A percentile compares a stretch with the other conserved stretches of the same genome.
These are phyloP conservation scores for Ascochyta rabiei DNA, from an alignment of 2,329 filamentous ascomycete species.

Conservation along the genomic window DNA sequence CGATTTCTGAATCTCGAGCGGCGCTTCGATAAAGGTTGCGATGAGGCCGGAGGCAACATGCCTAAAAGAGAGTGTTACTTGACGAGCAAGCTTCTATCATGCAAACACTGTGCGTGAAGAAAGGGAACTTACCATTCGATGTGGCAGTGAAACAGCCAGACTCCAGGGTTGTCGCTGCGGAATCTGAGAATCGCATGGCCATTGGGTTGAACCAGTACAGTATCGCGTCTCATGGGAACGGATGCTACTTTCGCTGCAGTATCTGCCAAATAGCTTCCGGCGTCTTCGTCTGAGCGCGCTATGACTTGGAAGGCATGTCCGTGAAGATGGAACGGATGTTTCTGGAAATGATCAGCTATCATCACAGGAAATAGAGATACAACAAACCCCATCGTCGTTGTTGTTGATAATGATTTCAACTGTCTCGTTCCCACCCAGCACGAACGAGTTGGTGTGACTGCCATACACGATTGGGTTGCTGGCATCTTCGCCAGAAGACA, in stretches of 20 bases:
- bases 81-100: no score
- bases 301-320: conserved; percentile 49
- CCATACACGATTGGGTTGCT: conserved; percentile 53
- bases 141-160: conserved; percentile 43
- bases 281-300: conserved; percentile 38
- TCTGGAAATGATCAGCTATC: neutral
- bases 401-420: conserved; percentile 80
- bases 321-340: conserved; percentile 74
- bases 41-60: conserved; percentile 10
- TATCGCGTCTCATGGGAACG: conserved; percentile 59
- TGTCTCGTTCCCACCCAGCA: conserved; percentile 68
- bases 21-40: conserved; percentile 9
- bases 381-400: conserved; percentile 61
- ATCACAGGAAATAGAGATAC: conserved; percentile 52
- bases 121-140: conserved; percentile 33
- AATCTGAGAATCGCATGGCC: conserved; percentile 63
- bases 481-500: conserved; percentile 61
- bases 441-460: conserved; percentile 60
- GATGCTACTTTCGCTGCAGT: conserved; percentile 24
- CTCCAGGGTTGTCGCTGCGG: conserved; percentile 56
- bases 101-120: no score
- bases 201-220: conserved; percentile 59
- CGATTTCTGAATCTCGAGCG: neutral
- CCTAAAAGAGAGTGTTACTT: neutral
- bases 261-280: conserved; percentile 54